phyloP scores from a whole-genome alignment of 441 rosid genomes.

The Manihot esculenta region DNA sequence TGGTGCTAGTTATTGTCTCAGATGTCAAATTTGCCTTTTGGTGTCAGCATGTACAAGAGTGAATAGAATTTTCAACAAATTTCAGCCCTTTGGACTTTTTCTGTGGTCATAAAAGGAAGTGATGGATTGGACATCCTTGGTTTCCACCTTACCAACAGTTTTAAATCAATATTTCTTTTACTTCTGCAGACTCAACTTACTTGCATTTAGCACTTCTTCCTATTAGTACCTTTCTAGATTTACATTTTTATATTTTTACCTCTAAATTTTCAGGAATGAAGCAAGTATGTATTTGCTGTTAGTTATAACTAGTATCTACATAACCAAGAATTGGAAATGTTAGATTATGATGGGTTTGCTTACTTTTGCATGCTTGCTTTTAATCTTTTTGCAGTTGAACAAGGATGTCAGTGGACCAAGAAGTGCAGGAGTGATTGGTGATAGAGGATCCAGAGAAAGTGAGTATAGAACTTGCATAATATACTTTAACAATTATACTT shows the following conservation, averaged over 20 bases:
- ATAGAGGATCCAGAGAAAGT: slow-evolving; percentile 73
- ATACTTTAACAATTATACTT: background rate
- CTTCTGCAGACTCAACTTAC: too few species aligned
- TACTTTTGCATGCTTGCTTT: background rate
- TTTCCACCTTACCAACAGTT: background rate
- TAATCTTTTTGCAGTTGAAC: slow-evolving; percentile 57
- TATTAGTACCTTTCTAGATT: too few species aligned
- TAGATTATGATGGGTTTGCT: background rate
- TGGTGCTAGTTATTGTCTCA: background rate
- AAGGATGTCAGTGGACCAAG: slow-evolving; percentile 61
- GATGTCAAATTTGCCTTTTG: background rate
- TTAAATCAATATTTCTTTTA: background rate
- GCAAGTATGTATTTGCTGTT: background rate
- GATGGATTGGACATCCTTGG: background rate
- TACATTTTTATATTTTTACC: background rate
- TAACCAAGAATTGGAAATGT: background rate
- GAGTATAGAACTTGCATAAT: slow-evolving; percentile 29
- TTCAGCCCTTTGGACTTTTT: background rate
- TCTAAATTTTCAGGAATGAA: background rate
- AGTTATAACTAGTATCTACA: background rate
- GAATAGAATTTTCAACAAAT: too few species aligned
- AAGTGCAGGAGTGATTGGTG: slow-evolving; percentile 51
- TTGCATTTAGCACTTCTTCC: too few species aligned
- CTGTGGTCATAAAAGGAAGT: background rate
- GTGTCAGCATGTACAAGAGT: background rate